Conservation (phyloP, 768 basidiomycete genomes). For the Polyporus arcularius region DNA sequence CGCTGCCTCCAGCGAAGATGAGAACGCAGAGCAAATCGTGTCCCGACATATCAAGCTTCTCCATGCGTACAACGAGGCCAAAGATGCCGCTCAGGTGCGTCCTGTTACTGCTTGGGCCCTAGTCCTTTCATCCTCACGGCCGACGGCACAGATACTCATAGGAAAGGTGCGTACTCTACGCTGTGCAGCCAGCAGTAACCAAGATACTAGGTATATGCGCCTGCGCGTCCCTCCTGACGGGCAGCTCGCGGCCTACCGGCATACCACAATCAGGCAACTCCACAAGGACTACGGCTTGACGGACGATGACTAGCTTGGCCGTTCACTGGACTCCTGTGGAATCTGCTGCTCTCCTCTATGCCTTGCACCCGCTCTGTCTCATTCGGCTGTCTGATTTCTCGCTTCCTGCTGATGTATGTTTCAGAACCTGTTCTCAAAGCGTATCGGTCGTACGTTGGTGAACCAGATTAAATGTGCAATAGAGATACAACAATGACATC, state of each 20-base stretch:
- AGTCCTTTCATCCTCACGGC: neutral
- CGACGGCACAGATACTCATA: conserved; percentile 62
- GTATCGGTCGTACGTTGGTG: neutral
- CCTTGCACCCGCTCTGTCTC: too few relatives aligned
- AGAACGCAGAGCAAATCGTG: conserved; percentile 59
- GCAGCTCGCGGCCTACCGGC: conserved; percentile 71
- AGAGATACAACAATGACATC: neutral
- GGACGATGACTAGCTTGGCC: conserved; percentile 47
- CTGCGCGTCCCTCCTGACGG: conserved; percentile 7
- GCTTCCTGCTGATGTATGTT: neutral
- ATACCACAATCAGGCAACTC: conserved; percentile 71
- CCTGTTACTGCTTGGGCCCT: neutral
- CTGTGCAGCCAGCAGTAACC: neutral
- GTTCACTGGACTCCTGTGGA: neutral
- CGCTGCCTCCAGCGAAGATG: conserved; percentile 32
- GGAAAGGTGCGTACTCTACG: conserved; percentile 52
- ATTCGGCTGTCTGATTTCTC: neutral
- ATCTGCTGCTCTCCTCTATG: neutral
- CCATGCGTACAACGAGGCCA: conserved; percentile 79
- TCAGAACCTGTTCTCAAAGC: too few relatives aligned
- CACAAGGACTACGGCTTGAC: conserved; percentile 71
- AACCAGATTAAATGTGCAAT: neutral
- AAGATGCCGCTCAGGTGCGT: conserved; percentile 76
- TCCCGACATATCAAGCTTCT: conserved; percentile 70
- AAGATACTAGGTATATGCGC: conserved; percentile 18